Conservation (phyloP, 164 flowering plant species). For the Tetracentron sinense region DNA sequence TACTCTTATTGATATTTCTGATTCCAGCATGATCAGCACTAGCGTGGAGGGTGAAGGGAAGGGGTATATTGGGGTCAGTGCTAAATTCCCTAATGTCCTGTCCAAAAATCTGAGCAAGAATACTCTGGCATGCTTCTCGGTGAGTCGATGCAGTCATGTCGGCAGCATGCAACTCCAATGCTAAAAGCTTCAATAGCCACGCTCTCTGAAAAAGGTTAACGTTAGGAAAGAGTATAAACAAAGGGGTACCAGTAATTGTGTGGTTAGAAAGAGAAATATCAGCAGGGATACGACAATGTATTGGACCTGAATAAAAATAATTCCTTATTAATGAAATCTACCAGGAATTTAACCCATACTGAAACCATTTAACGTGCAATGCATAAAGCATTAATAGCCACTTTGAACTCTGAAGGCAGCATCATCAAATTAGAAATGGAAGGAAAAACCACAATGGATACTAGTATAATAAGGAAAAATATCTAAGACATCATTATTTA, state of each 20-base stretch:
- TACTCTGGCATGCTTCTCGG: conserved; percentile 59
- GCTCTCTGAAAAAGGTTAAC: conserved; percentile 57
- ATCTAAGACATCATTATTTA: background rate
- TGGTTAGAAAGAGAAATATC: too few species aligned
- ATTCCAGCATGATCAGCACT: conserved; percentile 32
- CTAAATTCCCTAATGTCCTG: conserved; percentile 29
- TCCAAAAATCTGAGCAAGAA: conserved; percentile 66
- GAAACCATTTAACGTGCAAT: too few species aligned
- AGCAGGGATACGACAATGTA: too few species aligned
- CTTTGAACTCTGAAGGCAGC: too few species aligned
- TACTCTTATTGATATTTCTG: conserved; percentile 44
- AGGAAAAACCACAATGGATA: background rate
- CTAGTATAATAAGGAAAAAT: background rate
- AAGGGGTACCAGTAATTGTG: too few species aligned
- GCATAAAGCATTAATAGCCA: too few species aligned
- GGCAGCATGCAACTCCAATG: conserved; percentile 76
- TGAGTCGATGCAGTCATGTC: conserved; percentile 51
- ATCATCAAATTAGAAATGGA: background rate
- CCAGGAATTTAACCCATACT: too few species aligned
- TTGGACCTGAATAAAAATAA: too few species aligned
- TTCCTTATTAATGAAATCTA: too few species aligned
- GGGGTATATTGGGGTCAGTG: conserved; percentile 21
- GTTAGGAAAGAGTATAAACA: conserved; percentile 5
- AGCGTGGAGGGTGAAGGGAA: conserved; percentile 16
- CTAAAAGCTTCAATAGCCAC: conserved; percentile 87